Percentiles rank a stretch among this genome's conserved stretches.
Evolutionary conservation across 495 filamentous ascomycete genomes (phyloP).

Genomic region (Aspergillus coremiiformis): DNA sequence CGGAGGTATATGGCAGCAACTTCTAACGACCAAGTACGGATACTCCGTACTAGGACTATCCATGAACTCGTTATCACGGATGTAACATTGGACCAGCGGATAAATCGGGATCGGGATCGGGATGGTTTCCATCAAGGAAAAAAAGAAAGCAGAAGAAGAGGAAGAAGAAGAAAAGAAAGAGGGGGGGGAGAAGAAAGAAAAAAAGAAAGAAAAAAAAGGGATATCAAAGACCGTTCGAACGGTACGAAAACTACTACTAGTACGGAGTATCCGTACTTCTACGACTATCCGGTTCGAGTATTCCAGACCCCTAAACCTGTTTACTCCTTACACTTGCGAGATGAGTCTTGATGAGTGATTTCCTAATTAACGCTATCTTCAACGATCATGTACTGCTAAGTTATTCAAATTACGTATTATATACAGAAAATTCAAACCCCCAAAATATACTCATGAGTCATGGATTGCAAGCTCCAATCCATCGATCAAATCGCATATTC

Average conservation of each 20-base stretch:
- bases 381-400: background rate
- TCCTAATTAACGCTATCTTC: background rate
- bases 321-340: too few species aligned
- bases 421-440: background rate
- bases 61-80: background rate
- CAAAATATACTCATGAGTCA: background rate
- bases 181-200: too few species aligned
- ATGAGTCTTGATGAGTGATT: background rate
- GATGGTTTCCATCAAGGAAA: too few species aligned
- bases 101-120: too few species aligned
- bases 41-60: too few species aligned
- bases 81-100: background rate
- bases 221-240: too few species aligned
- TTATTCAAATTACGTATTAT: background rate
- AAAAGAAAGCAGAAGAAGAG: background rate
- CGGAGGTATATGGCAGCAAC: too few species aligned
- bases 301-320: background rate
- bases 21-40: too few species aligned
- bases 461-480: background rate
- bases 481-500: slow-evolving; percentile 5
- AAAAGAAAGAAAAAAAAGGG: background rate
- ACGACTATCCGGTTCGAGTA: too few species aligned
- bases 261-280: too few species aligned
- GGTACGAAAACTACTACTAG: too few species aligned
- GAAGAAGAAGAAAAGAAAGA: background rate